phyloP scores from a whole-genome alignment of 2,329 filamentous ascomycete genomes.

The Coccinonectria pachysandricola region DNA sequence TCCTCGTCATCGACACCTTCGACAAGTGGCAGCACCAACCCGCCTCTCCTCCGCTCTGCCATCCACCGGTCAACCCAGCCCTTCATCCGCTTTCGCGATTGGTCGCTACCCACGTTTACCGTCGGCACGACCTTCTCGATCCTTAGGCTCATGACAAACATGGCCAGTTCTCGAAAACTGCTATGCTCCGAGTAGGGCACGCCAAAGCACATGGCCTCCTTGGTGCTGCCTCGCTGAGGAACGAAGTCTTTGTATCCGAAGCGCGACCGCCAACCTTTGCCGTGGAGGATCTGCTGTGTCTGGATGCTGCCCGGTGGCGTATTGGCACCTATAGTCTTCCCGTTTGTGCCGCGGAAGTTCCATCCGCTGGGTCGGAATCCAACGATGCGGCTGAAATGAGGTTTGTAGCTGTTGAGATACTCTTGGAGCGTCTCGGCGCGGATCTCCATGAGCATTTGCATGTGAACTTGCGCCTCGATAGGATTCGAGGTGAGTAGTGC shows the following conservation, averaged over 20 bases:
- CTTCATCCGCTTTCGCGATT: constrained; percentile 49
- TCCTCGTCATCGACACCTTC: constrained; percentile 27
- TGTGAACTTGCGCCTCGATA: constrained; percentile 83
- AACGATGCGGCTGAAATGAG: constrained; percentile 75
- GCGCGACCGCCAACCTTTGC: constrained; percentile 61
- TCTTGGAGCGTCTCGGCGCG: constrained; percentile 83
- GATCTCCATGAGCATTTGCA: constrained; percentile 94
- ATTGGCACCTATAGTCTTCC: constrained; percentile 43
- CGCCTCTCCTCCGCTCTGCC: constrained; percentile 45
- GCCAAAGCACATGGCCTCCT: constrained; percentile 76
- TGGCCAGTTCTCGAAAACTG: constrained; percentile 84
- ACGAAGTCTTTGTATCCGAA: constrained; percentile 65
- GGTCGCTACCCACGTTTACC: constrained; percentile 65
- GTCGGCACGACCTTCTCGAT: constrained; percentile 90
- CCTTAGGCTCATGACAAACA: constrained; percentile 80
- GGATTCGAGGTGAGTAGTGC: constrained; percentile 71
- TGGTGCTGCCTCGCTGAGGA: constrained; percentile 74
- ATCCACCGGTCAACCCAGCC: constrained; percentile 55
- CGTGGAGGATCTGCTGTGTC: constrained; percentile 42
- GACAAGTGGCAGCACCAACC: constrained; percentile 35
- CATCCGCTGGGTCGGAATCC: constrained; percentile 90
- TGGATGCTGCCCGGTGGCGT: constrained; percentile 38
- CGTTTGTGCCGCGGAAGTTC: constrained; percentile 68
- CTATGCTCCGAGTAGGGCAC: constrained; percentile 96
- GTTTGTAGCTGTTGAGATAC: constrained; percentile 71